Percentiles rank a stretch among this genome's conserved stretches.
Conservation (phyloP, 2,329 filamentous ascomycete species). For the Verticillium tricorpus region DNA sequence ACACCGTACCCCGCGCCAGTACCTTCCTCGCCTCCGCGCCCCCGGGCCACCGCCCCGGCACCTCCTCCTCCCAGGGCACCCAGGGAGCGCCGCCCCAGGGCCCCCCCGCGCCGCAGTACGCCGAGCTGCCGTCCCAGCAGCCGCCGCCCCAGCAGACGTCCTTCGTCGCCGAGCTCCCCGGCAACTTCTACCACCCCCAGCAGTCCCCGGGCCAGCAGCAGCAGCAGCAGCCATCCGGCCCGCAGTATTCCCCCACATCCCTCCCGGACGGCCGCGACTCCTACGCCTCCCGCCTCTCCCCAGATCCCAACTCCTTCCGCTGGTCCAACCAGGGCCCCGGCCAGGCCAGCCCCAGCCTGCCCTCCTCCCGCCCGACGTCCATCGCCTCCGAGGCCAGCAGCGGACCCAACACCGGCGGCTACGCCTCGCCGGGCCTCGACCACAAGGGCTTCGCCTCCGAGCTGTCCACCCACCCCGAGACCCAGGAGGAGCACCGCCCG, state of each 20-base stretch:
- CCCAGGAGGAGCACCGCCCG: constrained; percentile 35
- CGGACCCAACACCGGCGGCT: constrained; percentile 19
- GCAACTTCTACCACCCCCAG: constrained; percentile 42
- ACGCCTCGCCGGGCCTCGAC: constrained; percentile 33
- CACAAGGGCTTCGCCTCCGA: constrained; percentile 37
- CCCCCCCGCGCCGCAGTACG: constrained; percentile 16
- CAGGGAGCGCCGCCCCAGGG: constrained; percentile 20
- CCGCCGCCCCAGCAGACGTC: constrained; percentile 8
- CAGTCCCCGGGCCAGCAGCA: constrained; percentile 16
- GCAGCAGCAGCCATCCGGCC: constrained; percentile 12
- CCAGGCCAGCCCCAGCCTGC: constrained; percentile 21
- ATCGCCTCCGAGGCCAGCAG: constrained; percentile 23
- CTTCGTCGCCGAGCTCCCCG: constrained; percentile 37
- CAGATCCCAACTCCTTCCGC: constrained; percentile 20
- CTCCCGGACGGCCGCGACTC: constrained; percentile 22
- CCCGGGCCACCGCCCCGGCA: background rate
- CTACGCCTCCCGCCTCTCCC: constrained; percentile 12
- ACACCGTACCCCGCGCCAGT: constrained; percentile 18
- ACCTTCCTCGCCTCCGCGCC: constrained; percentile 5
- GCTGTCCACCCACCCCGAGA: constrained; percentile 43
- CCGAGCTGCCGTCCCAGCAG: constrained; percentile 14
- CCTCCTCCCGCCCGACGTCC: constrained; percentile 29
- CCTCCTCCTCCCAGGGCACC: background rate
- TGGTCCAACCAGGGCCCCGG: constrained; percentile 22
- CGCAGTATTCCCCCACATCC: constrained; percentile 5